A percentile compares a stretch with the other conserved stretches of the same genome.
Evolutionary conservation across 371 early-diverging fungal species (phyloP).

Genomic region (Actinomortierella ambigua): DNA sequence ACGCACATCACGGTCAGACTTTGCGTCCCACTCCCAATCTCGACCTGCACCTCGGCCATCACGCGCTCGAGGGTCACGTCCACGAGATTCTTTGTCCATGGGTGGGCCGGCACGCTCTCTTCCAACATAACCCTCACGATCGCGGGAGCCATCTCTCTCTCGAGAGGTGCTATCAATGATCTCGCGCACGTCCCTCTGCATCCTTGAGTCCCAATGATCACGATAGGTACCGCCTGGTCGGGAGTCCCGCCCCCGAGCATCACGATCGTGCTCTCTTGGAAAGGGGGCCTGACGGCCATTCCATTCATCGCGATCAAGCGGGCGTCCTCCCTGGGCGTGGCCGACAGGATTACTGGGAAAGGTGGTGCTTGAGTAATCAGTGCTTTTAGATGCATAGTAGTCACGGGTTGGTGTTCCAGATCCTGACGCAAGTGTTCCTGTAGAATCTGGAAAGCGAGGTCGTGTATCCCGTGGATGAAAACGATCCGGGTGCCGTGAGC

Average conservation of each 20-base stretch:
- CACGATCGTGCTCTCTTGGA: slow-evolving; percentile 32
- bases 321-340: slow-evolving; percentile 21
- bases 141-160: slow-evolving; percentile 15
- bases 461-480: slow-evolving; percentile 6
- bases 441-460: slow-evolving; percentile 30
- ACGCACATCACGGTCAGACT: slow-evolving; percentile 48
- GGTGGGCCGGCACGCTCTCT: slow-evolving; percentile 8
- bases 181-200: slow-evolving; percentile 15
- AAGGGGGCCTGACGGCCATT: slow-evolving; percentile 23
- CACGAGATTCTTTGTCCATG: slow-evolving; percentile 2
- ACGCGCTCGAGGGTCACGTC: slow-evolving; percentile 50
- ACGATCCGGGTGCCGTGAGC: slow-evolving; percentile 14
- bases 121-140: slow-evolving; percentile 10
- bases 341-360: slow-evolving; percentile 20
- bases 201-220: slow-evolving; percentile 8
- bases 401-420: slow-evolving; percentile 19
- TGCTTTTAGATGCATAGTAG: slow-evolving; percentile 13
- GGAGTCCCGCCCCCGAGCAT: slow-evolving; percentile 17
- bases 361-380: slow-evolving; percentile 12
- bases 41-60: slow-evolving; percentile 41
- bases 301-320: slow-evolving; percentile 42
- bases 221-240: slow-evolving; percentile 23
- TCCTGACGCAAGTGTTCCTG: slow-evolving; percentile 15
- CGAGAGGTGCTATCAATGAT: slow-evolving; percentile 14
- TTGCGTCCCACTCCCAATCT: slow-evolving; percentile 39